Base-by-base conservation (phyloP, 768 basidiomycete species). In the Artomyces pyxidatus region DNA sequence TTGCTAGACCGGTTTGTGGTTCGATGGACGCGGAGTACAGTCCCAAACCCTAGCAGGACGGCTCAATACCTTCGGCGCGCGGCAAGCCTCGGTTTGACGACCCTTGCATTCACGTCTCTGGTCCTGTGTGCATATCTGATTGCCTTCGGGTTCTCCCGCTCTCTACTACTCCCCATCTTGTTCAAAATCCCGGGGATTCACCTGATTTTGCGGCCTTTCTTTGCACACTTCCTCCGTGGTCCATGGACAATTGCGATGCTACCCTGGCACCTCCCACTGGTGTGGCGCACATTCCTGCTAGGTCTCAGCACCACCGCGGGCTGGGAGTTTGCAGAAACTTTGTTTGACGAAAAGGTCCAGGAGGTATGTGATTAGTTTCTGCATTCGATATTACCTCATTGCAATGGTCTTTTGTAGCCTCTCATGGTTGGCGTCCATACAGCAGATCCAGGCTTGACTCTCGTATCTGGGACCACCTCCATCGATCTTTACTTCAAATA, bases 381-480 rank as follows among this genome's bases (percentile, higher is more conserved):
- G 28, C 3, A 17, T 21, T 32, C 19, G 9, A 2, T 10, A 22
- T 37, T 2, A 42, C n/a, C 28, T 11, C 9, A 23, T 48, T 40
- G 16, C 17, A n/a, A 41, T 22, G 42, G 32, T 28, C 12, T 22
- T 21, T 8, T 3, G 16, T 37, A 85, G 79, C 75, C 77, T 2
- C 61, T 80, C 21, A 57, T 66, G 2, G 69, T 81, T 0, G 68
- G 75, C 0, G 56, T 63, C 10, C 51, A 64, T 7, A 71, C 78
- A 2, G 61, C 75, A 1, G 77, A 85, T 44, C 73, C 80, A 2
- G 71, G 75, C 32, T 66, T 74, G 3, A 77, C 74, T 4, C 66
- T 87, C 6, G 67, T 87, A 9, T 81, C 84, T 4, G 88, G 86
- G 9, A 68, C 79, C 37, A 73, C 78, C 1, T 83, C 81, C 16